Evolutionary conservation across 1,284 basidiomycete genomes (phyloP).

Genomic region (Tetrapyrgos nigripes): DNA sequence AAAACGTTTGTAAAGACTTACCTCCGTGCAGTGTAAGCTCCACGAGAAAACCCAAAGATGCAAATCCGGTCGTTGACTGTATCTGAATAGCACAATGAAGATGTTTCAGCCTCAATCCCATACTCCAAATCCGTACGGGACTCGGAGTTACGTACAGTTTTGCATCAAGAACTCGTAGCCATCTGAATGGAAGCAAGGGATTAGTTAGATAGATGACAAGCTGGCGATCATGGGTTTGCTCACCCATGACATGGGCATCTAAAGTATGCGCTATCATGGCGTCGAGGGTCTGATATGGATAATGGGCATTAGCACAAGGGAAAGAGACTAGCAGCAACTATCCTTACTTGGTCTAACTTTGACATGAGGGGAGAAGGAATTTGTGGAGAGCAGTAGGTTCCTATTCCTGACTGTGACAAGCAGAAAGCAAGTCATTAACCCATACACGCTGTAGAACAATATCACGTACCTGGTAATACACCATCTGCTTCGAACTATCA

Average conservation of each 20-base stretch:
- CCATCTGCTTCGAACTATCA: conserved; percentile 55
- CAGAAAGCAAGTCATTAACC: not conserved
- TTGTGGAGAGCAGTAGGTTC: conserved; percentile 38
- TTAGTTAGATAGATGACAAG: not conserved
- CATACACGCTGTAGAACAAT: not conserved
- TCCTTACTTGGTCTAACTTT: conserved; percentile 37
- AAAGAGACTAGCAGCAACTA: not conserved
- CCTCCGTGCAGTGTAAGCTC: conserved; percentile 63
- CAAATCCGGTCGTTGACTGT: conserved; percentile 53
- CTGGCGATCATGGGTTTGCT: conserved; percentile 16
- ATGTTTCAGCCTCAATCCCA: too few relatives aligned
- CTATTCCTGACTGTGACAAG: conserved; percentile 51
- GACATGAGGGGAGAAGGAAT: conserved; percentile 46
- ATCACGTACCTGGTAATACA: conserved; percentile 63
- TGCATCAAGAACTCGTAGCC: conserved; percentile 73
- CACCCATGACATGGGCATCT: conserved; percentile 61
- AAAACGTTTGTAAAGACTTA: too few relatives aligned
- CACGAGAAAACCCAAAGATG: conserved; percentile 71
- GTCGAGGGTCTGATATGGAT: conserved; percentile 45
- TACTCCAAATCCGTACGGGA: not conserved
- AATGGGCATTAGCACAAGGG: not conserved
- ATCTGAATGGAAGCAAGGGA: conserved; percentile 34
- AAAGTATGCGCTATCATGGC: conserved; percentile 59
- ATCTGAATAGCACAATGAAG: too few relatives aligned
- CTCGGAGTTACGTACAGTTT: conserved; percentile 48